Evolutionary conservation across 208 protist species (phyloP).

Genomic region (Trypanosoma brucei): DNA sequence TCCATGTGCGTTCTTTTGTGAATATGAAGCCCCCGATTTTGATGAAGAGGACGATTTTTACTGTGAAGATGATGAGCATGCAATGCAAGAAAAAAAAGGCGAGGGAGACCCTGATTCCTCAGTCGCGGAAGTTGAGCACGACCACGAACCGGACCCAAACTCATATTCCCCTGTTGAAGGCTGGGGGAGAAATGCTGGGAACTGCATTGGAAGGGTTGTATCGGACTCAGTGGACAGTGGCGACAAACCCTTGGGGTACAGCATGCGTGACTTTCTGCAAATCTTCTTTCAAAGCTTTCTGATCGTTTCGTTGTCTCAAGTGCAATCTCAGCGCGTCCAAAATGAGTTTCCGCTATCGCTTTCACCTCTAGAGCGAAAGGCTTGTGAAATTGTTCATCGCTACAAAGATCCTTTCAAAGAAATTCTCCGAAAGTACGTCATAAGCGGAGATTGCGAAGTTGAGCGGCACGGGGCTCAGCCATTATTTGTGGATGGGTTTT

Average conservation of each 20-base stretch:
- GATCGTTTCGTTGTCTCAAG: conserved; percentile 47
- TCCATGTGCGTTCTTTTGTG: background rate
- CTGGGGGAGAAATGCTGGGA: too few species aligned
- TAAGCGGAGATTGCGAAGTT: conserved; percentile 45
- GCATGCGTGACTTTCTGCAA: conserved; percentile 37
- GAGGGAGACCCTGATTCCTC: too few species aligned
- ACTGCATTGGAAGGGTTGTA: too few species aligned
- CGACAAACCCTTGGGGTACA: background rate
- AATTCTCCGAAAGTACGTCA: conserved; percentile 56
- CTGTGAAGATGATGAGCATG: conserved; percentile 1
- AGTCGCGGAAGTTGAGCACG: too few species aligned
- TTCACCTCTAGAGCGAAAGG: conserved; percentile 30
- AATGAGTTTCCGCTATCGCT: conserved; percentile 15
- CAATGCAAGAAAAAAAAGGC: too few species aligned
- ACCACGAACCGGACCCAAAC: too few species aligned
- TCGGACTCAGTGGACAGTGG: background rate
- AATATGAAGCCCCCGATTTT: background rate
- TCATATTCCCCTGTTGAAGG: too few species aligned
- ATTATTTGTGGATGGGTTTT: conserved; percentile 27
- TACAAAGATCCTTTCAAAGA: conserved; percentile 32
- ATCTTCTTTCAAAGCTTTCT: conserved; percentile 54
- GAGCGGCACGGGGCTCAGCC: conserved; percentile 51
- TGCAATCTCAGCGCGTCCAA: conserved; percentile 20
- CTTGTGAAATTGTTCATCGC: conserved; percentile 36
- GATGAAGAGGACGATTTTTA: background rate